Evolutionary conservation across 306 rosid genomes (phyloP).

Genomic region (Vigna angularis): DNA sequence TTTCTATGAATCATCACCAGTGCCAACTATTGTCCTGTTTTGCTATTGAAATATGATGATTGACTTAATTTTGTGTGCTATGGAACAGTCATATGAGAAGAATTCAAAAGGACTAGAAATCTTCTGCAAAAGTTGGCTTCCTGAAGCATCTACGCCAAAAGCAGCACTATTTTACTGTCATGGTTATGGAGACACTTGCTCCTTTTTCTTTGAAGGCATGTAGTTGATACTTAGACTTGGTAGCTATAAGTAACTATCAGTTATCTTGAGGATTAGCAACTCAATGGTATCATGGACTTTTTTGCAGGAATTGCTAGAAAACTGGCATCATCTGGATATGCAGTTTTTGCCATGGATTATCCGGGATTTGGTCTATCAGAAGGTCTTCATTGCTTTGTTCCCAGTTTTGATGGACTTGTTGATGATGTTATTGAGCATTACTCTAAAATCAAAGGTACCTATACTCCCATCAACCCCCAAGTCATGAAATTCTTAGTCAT

Average conservation of each 20-base stretch:
- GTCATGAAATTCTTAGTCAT: not conserved
- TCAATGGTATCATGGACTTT: slow-evolving; percentile 12
- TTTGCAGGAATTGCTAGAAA: slow-evolving; percentile 86
- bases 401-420: slow-evolving; percentile 74
- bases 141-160: slow-evolving; percentile 61
- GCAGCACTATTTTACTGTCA: slow-evolving; percentile 87
- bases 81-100: slow-evolving; percentile 69
- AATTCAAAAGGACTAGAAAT: slow-evolving; percentile 79
- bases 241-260: slow-evolving; percentile 21
- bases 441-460: slow-evolving; percentile 76
- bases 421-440: slow-evolving; percentile 84
- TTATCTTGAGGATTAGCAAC: slow-evolving; percentile 28
- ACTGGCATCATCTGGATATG: slow-evolving; percentile 74
- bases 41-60: slow-evolving; percentile 29
- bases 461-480: not conserved
- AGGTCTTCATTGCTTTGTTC: slow-evolving; percentile 86
- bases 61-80: slow-evolving; percentile 31
- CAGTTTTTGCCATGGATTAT: slow-evolving; percentile 94
- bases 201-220: slow-evolving; percentile 96
- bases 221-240: slow-evolving; percentile 41
- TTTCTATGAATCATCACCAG: not conserved
- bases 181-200: slow-evolving; percentile 94
- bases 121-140: slow-evolving; percentile 92
- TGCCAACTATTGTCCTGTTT: slow-evolving; percentile 15
- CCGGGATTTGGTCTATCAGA: slow-evolving; percentile 98